Base-by-base conservation (phyloP, 306 rosid genomes). In the Abrus precatorius region DNA sequence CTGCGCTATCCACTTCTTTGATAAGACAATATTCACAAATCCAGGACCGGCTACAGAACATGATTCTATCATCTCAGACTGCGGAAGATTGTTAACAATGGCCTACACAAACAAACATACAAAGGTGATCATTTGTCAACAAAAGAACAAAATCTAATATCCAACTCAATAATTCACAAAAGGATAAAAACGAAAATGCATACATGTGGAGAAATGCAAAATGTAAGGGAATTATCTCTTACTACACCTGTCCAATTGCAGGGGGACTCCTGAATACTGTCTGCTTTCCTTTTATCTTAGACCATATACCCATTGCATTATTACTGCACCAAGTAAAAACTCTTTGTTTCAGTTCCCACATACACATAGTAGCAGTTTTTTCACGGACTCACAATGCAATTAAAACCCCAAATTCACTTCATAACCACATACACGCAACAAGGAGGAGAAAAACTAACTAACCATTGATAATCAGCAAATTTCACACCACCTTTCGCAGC, bases 401-500 rank as follows among this genome's bases (percentile, higher is more conserved):
- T 28, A 75, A 55, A 76, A 44, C 70, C 66, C 6, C 9, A 50
- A 72, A 38, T 38, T 36, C 54, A 49, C 34, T 12, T 62, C 45
- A 10, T 9, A 61, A 61, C 20, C 20, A 36, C 40, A 36, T 36
- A 36, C 20, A 20, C 20, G 20, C 20, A 20, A 20, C 20, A 20
- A 20, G 20, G 20, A 20, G 20, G 20, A 20, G 20, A 20, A 20
- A 20, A 20, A 20, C 20, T 38, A 9, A 36, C 71, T 48, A 68
- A 94, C 98, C 98, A 94, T 78, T 94, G 97, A 72, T 92, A 94
- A 84, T 94, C 97, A 7, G 95, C 97, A 53, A 84, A 86, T 52
- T 84, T 91, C 0, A 72, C 95, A 50, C 97, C 97, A 69, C 83
- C 83, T 48, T 86, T 91, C 3, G 80, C 97, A 27, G 84, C 68